phyloP scores from a whole-genome alignment of 352 stramenopile species.

The Pythium sukuiense region DNA sequence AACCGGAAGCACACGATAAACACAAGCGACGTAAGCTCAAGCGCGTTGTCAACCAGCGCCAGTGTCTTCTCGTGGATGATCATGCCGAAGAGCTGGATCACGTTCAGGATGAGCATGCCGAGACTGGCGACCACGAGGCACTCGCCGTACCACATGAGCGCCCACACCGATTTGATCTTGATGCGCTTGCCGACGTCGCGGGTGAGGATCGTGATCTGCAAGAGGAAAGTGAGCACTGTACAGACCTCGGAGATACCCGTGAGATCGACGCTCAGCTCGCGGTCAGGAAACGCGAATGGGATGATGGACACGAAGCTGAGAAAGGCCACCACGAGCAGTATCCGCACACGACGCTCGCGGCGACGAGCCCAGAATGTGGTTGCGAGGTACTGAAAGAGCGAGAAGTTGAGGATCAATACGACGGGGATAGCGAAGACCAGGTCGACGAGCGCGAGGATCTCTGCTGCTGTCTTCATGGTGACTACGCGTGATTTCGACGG shows the following conservation, averaged over 20 bases:
- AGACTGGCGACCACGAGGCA: constrained; percentile 8
- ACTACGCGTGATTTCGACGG: too few species aligned
- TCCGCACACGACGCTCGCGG: constrained; percentile 12
- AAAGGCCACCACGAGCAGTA: constrained; percentile 21
- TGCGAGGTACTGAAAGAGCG: constrained; percentile 24
- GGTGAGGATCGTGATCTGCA: constrained; percentile 29
- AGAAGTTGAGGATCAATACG: constrained; percentile 19
- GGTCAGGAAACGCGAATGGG: constrained; percentile 27
- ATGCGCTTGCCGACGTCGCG: constrained; percentile 23
- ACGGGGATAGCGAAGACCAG: constrained; percentile 8
- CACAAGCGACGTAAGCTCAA: background rate
- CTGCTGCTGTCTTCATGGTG: background rate
- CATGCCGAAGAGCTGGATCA: constrained; percentile 12
- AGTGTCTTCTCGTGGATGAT: too few species aligned
- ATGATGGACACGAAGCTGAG: constrained; percentile 30
- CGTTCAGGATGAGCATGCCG: constrained; percentile 5
- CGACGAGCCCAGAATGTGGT: constrained; percentile 6
- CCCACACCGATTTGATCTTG: constrained; percentile 13
- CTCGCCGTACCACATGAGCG: constrained; percentile 9
- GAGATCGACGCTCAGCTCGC: constrained; percentile 23
- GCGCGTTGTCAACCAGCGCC: background rate
- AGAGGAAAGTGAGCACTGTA: constrained; percentile 27
- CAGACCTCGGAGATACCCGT: constrained; percentile 25
- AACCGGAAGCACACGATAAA: background rate
- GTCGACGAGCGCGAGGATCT: background rate